Evolutionary conservation across 495 filamentous ascomycete genomes (phyloP), one percentile per base, ranked within the genome.

Genomic region (Aspergillus bertholletiae): DNA sequence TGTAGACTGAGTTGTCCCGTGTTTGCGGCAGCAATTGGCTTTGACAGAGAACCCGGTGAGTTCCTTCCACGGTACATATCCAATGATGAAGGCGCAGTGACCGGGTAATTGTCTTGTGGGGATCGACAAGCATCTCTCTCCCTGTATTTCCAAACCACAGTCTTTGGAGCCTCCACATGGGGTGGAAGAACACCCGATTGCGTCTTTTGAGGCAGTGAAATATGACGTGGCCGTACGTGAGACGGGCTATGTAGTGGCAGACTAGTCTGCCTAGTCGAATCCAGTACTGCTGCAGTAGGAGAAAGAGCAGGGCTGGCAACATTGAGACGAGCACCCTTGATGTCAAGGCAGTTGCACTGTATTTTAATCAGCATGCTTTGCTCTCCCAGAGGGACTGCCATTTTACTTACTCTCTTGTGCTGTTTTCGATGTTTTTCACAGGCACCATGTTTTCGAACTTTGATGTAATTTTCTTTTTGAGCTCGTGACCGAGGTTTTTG

Each of bases 361-460:
- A 47, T 7, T 22, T 8, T 26, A 3, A 45, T 75, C 55, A 75
- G 67, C 24, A 44, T 26, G 18, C 13, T 1, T 13, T 39, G 5
- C 7, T 20, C 9, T 12, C 2, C 23, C 5, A n/a, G 3, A 12
- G 43, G 1, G 2, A 37, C 17, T n/a, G 34, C 13, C 17, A 6
- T 5, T 22, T 7, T 43, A 55, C 72, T 67, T 65, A 78, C 74
- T 50, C 74, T 61, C 55, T 78, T 78, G 37, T 78, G 74, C 55
- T 76, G 74, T 53, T 76, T 78, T 56, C 71, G 68, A 57, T 78
- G 74, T 56, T 78, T 78, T 53, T 75, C 69, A 45, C 74, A 78
- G 32, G 73, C 74, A 6, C 74, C 74, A 40, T 75, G 67, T 34
- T 74, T 76, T 2, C 74, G 67, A 53, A 65, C 73, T 53, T 78